phyloP scores from a whole-genome alignment of 2,329 filamentous ascomycete genomes.

The Diaporthe eres region DNA sequence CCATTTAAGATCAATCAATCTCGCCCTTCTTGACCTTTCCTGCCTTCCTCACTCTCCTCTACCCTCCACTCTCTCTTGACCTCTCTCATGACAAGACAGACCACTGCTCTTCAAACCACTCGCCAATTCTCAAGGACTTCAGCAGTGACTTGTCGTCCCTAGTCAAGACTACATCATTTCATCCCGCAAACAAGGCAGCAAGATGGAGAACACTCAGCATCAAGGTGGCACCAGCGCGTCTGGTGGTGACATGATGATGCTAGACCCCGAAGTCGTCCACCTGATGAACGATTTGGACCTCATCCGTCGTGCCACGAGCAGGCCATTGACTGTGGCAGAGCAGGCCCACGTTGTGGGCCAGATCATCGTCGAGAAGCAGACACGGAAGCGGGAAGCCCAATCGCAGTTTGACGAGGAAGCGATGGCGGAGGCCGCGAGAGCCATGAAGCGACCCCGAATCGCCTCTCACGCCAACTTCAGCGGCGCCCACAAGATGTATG shows the following conservation, averaged over 20 bases:
- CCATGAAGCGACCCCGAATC: constrained; percentile 36
- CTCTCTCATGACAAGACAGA: background rate
- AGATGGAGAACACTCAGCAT: constrained; percentile 5
- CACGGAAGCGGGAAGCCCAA: background rate
- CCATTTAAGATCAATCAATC: background rate
- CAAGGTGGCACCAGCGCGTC: background rate
- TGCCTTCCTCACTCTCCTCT: background rate
- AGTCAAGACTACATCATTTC: background rate
- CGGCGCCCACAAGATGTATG: constrained; percentile 37
- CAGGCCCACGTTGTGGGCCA: background rate
- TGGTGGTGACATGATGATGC: constrained; percentile 3
- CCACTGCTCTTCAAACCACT: background rate
- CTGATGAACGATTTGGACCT: background rate
- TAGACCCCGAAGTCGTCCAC: background rate
- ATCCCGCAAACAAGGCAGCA: background rate
- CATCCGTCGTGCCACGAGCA: background rate
- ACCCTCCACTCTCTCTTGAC: background rate
- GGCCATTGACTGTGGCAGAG: constrained; percentile 21
- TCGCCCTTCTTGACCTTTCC: background rate
- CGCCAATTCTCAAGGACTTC: background rate
- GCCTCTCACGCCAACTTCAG: constrained; percentile 13
- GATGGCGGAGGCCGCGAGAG: constrained; percentile 35
- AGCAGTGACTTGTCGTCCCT: background rate
- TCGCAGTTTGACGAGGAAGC: constrained; percentile 20
- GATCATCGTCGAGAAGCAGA: background rate